Conservation (phyloP, 352 stramenopile genomes). For the Blastocystis sp. region DNA sequence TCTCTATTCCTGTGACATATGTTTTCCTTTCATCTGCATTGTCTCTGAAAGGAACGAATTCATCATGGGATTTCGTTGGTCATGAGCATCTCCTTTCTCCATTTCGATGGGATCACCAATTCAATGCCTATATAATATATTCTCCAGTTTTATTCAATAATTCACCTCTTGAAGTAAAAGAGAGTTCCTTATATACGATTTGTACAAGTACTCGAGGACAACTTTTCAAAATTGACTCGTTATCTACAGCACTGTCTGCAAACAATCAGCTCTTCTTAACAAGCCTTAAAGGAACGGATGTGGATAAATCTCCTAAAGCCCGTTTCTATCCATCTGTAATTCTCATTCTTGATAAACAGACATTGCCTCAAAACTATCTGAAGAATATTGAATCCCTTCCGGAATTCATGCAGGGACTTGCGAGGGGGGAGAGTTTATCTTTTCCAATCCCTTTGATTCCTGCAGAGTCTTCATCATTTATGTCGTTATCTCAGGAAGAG, state of each 20-base stretch:
- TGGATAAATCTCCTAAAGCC: neutral
- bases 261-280: conserved; percentile 5
- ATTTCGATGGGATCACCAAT: conserved; percentile 42
- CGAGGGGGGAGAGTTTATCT: neutral
- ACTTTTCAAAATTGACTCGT: neutral
- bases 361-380: neutral
- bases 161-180: neutral
- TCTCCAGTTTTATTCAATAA: conserved; percentile 45
- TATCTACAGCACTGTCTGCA: neutral
- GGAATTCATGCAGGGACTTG: neutral
- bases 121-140: conserved; percentile 42
- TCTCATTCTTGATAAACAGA: neutral
- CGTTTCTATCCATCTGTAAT: neutral
- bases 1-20: conserved; percentile 45
- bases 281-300: neutral
- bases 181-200: neutral
- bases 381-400: neutral
- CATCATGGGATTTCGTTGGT: neutral
- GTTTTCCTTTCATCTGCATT: conserved; percentile 5
- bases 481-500: neutral
- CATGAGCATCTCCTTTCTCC: neutral
- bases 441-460: conserved; percentile 5
- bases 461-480: neutral
- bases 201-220: conserved; percentile 43
- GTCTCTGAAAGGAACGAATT: neutral